These are phyloP conservation scores for Hevea brasiliensis DNA, from an alignment of 345 rosid genomes.

Conservation along the genomic window DNA sequence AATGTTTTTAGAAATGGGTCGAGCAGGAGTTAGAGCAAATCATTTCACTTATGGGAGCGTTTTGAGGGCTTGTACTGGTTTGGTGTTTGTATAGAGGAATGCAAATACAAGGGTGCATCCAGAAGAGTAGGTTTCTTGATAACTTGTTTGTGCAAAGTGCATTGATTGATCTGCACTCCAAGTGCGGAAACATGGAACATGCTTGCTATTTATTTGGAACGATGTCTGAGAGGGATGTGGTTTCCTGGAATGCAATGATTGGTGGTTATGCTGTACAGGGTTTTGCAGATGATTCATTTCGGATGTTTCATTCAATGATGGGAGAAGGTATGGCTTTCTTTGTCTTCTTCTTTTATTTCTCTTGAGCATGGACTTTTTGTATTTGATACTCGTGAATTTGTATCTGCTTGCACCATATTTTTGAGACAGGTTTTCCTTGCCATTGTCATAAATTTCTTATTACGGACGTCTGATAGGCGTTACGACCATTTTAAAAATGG, in stretches of 20 bases:
- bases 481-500: not conserved
- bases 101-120: conserved; percentile 29
- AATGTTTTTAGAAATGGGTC: conserved; percentile 17
- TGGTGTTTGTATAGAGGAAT: conserved; percentile 29
- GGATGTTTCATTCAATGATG: conserved; percentile 52
- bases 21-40: conserved; percentile 22
- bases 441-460: not conserved
- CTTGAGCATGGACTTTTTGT: no score
- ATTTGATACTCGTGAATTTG: not conserved
- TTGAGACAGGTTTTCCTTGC: not conserved
- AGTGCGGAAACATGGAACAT: conserved; percentile 30
- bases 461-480: not conserved
- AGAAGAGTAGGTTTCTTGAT: conserved; percentile 27
- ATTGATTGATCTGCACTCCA: conserved; percentile 32
- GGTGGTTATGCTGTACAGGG: conserved; percentile 37
- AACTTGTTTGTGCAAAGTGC: conserved; percentile 29
- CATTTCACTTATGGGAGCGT: conserved; percentile 34
- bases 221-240: conserved; percentile 27
- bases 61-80: conserved; percentile 25
- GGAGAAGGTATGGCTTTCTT: conserved; percentile 47
- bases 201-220: conserved; percentile 25
- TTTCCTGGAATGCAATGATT: conserved; percentile 28
- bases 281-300: conserved; percentile 40
- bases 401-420: not conserved
- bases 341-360: not conserved